Evolutionary conservation across 1,139 yeast species (phyloP), one percentile per base, ranked within the genome.

Genomic region (Suhomyces maxii): DNA sequence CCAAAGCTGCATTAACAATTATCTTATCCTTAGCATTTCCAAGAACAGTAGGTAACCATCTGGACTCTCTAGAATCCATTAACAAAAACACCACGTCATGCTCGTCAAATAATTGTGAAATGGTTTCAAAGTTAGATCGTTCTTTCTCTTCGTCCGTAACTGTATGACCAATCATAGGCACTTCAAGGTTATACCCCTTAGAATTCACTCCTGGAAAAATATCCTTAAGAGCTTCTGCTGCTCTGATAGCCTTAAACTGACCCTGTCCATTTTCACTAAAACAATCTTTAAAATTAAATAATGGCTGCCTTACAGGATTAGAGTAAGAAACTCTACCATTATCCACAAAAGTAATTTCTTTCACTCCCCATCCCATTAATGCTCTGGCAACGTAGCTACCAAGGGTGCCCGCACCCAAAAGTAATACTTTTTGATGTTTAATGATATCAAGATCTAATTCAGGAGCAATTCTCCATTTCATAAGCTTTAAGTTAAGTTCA

Each of bases 401-500:
- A 11, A 95, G 73, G 2, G 99, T 95, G 5, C 99, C 99, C 0
- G 99, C 89, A 0, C 99, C 99, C n/a, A 93, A 73, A 13, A 93
- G 69, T 38, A 93, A 67, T 34, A 91, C 86, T 52, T 76, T 83
- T 26, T 85, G 79, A 11, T 67, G 51, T 52, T 81, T 80, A 26
- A 93, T 71, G 1, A 69, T 61, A 7, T 87, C 90, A 42, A 93
- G 71, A 58, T 93, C 79, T 7, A 93, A 63, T 8, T 82, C 78
- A 0, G 99, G 98, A 0, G 90, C 91, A 28, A 93, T 80, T 55
- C 99, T 77, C 99, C 99, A 93, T 64, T 90, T 90, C 99, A 93
- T 95, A 39, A 93, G 72, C 65, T 88, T 88, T 52, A 95, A 71
- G 59, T 93, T 93, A 48, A 93, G 73, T 63, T 91, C 97, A 5